Conservation (phyloP, 495 filamentous ascomycete genomes). For the Astrocystis sublimbata region DNA sequence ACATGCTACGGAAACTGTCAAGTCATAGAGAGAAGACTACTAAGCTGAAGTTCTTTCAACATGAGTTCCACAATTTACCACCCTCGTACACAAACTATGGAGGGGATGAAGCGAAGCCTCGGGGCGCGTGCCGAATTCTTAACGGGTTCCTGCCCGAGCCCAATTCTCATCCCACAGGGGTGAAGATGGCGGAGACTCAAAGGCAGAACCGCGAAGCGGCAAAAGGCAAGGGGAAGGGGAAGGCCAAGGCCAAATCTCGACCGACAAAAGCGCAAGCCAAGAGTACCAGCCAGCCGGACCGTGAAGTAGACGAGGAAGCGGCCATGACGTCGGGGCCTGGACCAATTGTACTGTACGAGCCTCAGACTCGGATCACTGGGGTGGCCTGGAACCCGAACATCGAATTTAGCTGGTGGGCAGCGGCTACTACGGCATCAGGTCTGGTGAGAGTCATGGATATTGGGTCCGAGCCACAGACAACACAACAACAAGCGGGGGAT, state of each 20-base stretch:
- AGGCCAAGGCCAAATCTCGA: constrained; percentile 53
- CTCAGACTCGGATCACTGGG: constrained; percentile 45
- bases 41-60: constrained; percentile 49
- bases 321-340: constrained; percentile 36
- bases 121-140: constrained; percentile 61
- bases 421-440: constrained; percentile 52
- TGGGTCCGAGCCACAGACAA: constrained; percentile 30
- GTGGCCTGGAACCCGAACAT: constrained; percentile 51
- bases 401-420: constrained; percentile 54
- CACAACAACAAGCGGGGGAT: no score
- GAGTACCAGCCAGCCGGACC: constrained; percentile 44
- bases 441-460: constrained; percentile 50
- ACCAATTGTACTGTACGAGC: constrained; percentile 44
- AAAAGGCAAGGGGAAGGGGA: constrained; percentile 59
- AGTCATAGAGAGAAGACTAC: constrained; percentile 44
- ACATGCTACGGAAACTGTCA: constrained; percentile 48
- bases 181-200: constrained; percentile 59
- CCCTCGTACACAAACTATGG: constrained; percentile 6
- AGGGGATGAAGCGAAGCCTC: constrained; percentile 47
- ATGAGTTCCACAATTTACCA: constrained; percentile 39
- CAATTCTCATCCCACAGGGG: constrained; percentile 63
- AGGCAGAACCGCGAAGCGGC: constrained; percentile 46
- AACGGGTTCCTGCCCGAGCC: constrained; percentile 51
- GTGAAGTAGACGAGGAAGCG: constrained; percentile 26
- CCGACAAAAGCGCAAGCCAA: constrained; percentile 7